Conservation (phyloP, 169 alveolate species). For the Amoebophrya sp. region DNA sequence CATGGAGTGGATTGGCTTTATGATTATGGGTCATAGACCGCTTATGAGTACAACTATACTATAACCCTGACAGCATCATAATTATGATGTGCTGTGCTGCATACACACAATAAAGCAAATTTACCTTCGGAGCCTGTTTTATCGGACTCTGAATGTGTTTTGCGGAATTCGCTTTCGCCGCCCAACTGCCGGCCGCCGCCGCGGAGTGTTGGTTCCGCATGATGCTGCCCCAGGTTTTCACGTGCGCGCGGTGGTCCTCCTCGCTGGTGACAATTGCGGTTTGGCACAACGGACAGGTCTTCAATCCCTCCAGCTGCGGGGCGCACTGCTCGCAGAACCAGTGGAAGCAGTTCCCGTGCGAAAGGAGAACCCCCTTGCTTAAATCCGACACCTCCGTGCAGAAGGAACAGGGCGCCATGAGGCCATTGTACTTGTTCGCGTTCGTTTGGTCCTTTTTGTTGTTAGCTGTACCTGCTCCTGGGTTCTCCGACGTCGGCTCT, state of each 20-base stretch:
- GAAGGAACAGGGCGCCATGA: background rate
- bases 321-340: background rate
- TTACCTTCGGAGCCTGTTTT: background rate
- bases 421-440: background rate
- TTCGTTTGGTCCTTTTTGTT: no score
- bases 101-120: no score
- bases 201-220: background rate
- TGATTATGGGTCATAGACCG: no score
- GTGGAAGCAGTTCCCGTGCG: background rate
- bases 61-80: no score
- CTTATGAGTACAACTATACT: no score
- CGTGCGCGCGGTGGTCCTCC: background rate
- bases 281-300: background rate
- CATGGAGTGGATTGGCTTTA: no score
- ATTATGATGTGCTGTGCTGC: no score
- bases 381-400: background rate
- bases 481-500: no score
- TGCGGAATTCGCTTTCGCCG: background rate
- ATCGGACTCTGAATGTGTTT: background rate
- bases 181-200: background rate
- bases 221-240: background rate
- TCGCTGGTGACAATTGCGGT: background rate
- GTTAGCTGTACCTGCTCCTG: no score
- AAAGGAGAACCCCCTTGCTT: background rate
- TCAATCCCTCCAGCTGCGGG: background rate